Base-by-base conservation (phyloP, 1,139 yeast species). In the Pichia sp. region DNA sequence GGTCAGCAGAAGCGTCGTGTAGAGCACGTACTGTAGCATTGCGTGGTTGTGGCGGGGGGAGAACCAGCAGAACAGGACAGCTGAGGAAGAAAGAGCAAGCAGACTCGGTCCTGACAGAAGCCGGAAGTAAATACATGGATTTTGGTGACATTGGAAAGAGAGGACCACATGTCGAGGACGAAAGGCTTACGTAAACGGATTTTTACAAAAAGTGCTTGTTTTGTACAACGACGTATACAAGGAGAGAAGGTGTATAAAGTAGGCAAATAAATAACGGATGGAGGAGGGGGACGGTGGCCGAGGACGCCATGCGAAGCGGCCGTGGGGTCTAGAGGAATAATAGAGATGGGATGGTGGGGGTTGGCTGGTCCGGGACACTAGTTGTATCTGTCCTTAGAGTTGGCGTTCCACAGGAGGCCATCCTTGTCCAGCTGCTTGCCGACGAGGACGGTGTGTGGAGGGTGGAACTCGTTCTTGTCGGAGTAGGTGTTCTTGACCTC, bases 401-500 rank as follows among this genome's bases (percentile, higher is more conserved):
- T 66, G 2, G 65, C 69, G 45, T 61, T 58, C 61, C 66, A 64
- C 17, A 64, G 50, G 17, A 62, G 57, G 2, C 66, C 60, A 47
- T 67, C 62, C 30, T 60, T 60, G 54, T 69, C 73, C 42, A 69
- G 58, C 53, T 69, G 71, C 50, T 66, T 67, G 52, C 73, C 73
- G 43, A 63, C 55, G 10, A 69, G 54, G 4, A 67, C 68, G 6
- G 73, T 68, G 49, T 65, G 67, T 38, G 72, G 73, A 47, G 72
- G 71, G 40, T 64, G 68, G 61, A 69, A 70, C 43, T 64, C 65
- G 31, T 59, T 60, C 55, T 69, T 66, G 55, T 68, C 66, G 34
- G 68, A 62, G 56, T 67, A 69, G 0, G 72, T 66, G 51, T 67
- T 63, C 57, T 77, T 76, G 50, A 78, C 80, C 54, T 79, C 82